A percentile compares a stretch with the other conserved stretches of the same genome.
These are phyloP conservation scores for Zychaea mexicana DNA, from an alignment of 371 early-diverging fungal species.

Conservation along the genomic window DNA sequence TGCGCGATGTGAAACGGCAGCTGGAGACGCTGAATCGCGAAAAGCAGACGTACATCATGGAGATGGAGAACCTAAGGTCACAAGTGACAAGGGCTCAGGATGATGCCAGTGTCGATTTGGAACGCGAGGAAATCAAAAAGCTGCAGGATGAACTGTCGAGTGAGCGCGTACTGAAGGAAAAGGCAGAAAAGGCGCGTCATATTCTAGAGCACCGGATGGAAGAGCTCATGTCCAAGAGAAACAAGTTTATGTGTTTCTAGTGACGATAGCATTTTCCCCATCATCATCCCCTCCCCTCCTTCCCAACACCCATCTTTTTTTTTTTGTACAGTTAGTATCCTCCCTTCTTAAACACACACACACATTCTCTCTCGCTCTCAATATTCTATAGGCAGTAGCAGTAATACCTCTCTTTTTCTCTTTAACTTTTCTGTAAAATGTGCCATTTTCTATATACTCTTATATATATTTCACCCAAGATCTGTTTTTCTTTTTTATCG, in stretches of 20 bases:
- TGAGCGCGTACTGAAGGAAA: constrained; percentile 44
- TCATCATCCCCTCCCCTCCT: neutral
- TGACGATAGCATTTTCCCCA: neutral
- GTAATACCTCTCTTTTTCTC: neutral
- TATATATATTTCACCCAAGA: too few species aligned
- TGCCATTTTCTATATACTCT: neutral
- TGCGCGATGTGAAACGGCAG: constrained; percentile 43
- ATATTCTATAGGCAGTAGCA: neutral
- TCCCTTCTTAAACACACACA: neutral
- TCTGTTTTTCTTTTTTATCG: neutral
- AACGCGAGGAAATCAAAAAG: constrained; percentile 19
- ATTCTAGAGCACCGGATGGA: constrained; percentile 53
- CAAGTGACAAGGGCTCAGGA: constrained; percentile 30
- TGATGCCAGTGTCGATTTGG: neutral
- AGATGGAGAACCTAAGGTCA: constrained; percentile 39
- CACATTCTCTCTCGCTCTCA: neutral
- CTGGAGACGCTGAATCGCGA: constrained; percentile 39
- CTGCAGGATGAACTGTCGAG: constrained; percentile 35
- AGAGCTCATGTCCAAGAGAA: constrained; percentile 50
- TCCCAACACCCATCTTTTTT: neutral
- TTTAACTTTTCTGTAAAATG: neutral
- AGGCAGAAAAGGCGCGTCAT: constrained; percentile 49
- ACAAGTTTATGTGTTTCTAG: constrained; percentile 59
- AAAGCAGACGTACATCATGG: constrained; percentile 39
- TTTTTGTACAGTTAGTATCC: neutral